These are phyloP conservation scores for Trichocladium uniseriatum DNA, from an alignment of 495 filamentous ascomycete genomes.

Conservation along the genomic window DNA sequence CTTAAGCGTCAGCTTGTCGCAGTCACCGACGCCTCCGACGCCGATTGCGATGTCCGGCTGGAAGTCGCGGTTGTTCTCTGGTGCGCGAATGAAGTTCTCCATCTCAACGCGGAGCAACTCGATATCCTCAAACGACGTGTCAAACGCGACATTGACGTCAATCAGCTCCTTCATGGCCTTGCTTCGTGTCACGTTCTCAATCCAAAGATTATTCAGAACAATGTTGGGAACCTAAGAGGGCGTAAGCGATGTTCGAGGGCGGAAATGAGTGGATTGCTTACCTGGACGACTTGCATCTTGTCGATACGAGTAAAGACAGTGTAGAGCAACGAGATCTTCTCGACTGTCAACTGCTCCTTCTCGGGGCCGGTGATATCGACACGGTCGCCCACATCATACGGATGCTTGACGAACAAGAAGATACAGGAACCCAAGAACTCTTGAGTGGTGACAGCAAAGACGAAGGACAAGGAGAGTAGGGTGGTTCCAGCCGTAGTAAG, in stretches of 20 bases:
- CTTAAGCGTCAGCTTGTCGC: conserved; percentile 78
- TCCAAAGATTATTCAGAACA: conserved; percentile 78
- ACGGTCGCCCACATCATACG: conserved; percentile 81
- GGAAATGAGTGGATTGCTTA: no score
- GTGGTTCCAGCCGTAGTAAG: conserved; percentile 93
- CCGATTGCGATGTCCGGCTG: conserved; percentile 72
- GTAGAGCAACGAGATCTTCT: conserved; percentile 89
- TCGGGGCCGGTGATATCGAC: conserved; percentile 64
- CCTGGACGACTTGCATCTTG: conserved; percentile 72
- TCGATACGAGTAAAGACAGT: conserved; percentile 83
- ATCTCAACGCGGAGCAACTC: conserved; percentile 73
- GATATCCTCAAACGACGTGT: conserved; percentile 80
- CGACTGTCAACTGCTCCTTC: conserved; percentile 65
- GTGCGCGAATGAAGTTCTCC: conserved; percentile 69
- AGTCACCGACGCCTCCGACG: conserved; percentile 67
- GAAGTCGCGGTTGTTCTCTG: conserved; percentile 88
- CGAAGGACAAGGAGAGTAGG: conserved; percentile 84
- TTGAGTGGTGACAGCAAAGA: conserved; percentile 84
- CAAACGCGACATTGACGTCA: conserved; percentile 68
- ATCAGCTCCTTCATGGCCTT: conserved; percentile 87
- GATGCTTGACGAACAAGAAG: conserved; percentile 97
- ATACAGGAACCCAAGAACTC: conserved; percentile 94
- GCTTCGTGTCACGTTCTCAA: conserved; percentile 84
- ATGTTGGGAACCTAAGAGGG: conserved; percentile 83
- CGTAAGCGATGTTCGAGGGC: no score